Evolutionary conservation across 176 grass and related monocot species (phyloP).

Genomic region (Ensete glaucum): DNA sequence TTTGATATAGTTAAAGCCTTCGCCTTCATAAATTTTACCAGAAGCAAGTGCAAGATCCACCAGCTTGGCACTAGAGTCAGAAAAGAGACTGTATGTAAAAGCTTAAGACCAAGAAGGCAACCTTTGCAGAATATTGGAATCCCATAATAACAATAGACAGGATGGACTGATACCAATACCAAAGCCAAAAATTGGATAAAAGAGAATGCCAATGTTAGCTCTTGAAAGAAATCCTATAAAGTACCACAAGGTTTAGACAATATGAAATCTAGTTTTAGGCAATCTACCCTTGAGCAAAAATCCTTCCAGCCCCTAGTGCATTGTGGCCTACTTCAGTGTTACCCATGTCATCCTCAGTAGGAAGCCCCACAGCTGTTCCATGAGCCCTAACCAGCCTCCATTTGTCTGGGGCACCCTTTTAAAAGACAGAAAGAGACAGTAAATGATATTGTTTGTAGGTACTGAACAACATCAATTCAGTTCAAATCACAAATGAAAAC

Average conservation of each 20-base stretch:
- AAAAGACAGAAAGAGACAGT: background rate
- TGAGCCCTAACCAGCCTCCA: constrained; percentile 93
- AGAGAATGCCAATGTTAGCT: background rate
- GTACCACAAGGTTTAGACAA: background rate
- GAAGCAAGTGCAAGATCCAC: constrained; percentile 77
- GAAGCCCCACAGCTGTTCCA: constrained; percentile 83
- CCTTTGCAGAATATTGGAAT: background rate
- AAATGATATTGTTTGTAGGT: background rate
- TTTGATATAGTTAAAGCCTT: constrained; percentile 86
- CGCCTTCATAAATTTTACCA: constrained; percentile 73
- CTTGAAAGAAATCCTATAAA: background rate
- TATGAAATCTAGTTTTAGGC: background rate
- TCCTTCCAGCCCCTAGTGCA: constrained; percentile 82
- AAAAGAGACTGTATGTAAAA: background rate
- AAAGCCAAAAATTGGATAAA: background rate
- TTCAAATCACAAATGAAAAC: background rate
- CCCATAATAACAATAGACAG: background rate
- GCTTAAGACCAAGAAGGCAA: background rate
- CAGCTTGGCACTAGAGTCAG: constrained; percentile 58
- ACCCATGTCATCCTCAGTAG: constrained; percentile 90
- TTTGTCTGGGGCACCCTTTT: constrained; percentile 74
- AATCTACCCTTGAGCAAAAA: constrained; percentile 83
- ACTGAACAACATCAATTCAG: background rate
- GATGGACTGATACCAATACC: background rate
- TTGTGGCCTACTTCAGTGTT: constrained; percentile 99